A percentile compares a stretch with the other conserved stretches of the same genome.
Evolutionary conservation across 2,329 filamentous ascomycete genomes (phyloP).

Genomic region (Monilinia polystroma): DNA sequence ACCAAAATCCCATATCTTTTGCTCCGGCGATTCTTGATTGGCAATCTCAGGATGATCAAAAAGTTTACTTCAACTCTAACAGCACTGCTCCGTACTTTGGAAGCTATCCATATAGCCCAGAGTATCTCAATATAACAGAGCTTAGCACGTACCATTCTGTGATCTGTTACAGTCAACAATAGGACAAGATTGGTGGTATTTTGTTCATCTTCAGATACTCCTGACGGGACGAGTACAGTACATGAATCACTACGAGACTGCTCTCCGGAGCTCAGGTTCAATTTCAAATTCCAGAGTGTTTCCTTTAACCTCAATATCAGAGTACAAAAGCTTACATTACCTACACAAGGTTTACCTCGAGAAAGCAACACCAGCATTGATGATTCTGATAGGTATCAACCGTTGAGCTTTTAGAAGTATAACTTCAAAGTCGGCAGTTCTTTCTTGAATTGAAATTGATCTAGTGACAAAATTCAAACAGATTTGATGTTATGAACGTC

Average conservation of each 20-base stretch:
- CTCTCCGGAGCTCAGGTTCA: neutral
- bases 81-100: neutral
- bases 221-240: too few species aligned
- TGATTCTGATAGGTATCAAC: neutral
- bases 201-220: too few species aligned
- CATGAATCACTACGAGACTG: neutral
- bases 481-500: conserved; percentile 1
- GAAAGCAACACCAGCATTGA: too few species aligned
- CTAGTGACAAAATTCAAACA: conserved; percentile 19
- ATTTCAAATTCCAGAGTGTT: neutral
- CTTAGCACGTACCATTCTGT: too few species aligned
- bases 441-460: neutral
- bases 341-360: neutral
- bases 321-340: neutral
- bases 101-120: neutral
- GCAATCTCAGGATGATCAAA: neutral
- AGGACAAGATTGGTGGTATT: too few species aligned
- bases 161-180: too few species aligned
- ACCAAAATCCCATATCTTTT: neutral
- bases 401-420: neutral
- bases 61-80: conserved; percentile 7
- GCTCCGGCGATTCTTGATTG: neutral
- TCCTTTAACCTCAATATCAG: neutral
- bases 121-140: too few species aligned
- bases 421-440: neutral